Conservation (phyloP, 2,329 filamentous ascomycete species). For the Neofusicoccum kwambonambiense region DNA sequence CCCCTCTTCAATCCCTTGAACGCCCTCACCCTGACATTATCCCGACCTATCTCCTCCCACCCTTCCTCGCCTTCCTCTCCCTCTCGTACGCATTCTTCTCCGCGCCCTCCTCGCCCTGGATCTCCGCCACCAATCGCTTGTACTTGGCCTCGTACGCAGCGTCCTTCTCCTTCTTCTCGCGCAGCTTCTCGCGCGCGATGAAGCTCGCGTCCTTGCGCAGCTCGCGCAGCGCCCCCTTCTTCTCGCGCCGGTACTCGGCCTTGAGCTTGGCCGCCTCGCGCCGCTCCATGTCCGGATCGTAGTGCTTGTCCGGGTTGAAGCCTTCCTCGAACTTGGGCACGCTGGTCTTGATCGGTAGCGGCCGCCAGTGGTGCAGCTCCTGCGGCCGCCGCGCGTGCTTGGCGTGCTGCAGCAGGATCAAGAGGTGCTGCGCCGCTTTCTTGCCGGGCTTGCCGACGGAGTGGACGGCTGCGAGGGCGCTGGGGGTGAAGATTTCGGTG, state of each 20-base stretch:
- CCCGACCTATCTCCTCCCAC: slow-evolving; percentile 24
- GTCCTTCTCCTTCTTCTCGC: slow-evolving; percentile 91
- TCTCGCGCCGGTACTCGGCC: slow-evolving; percentile 90
- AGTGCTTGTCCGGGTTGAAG: slow-evolving; percentile 94
- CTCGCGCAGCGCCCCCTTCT: slow-evolving; percentile 91
- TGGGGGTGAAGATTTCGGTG: slow-evolving; percentile 72
- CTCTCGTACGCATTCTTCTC: slow-evolving; percentile 87
- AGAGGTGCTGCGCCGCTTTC: slow-evolving; percentile 62
- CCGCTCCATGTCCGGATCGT: slow-evolving; percentile 91
- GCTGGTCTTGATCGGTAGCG: slow-evolving; percentile 80
- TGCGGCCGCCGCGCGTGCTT: slow-evolving; percentile 71
- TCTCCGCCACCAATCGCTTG: slow-evolving; percentile 85
- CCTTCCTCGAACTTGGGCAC: slow-evolving; percentile 95
- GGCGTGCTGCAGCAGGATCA: slow-evolving; percentile 60
- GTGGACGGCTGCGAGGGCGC: slow-evolving; percentile 34
- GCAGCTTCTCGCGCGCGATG: slow-evolving; percentile 83
- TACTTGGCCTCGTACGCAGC: slow-evolving; percentile 96
- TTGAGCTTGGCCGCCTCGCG: slow-evolving; percentile 80
- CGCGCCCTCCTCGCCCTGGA: slow-evolving; percentile 87
- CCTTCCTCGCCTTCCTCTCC: slow-evolving; percentile 75
- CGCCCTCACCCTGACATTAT: no score
- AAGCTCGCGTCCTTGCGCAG: slow-evolving; percentile 94
- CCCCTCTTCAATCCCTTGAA: background rate
- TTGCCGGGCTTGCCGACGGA: slow-evolving; percentile 25
- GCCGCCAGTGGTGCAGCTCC: slow-evolving; percentile 83